A percentile compares a stretch with the other conserved stretches of the same genome.
Evolutionary conservation across 2,329 filamentous ascomycete species (phyloP).

Genomic region (Fusarium neocosmosporiellum): DNA sequence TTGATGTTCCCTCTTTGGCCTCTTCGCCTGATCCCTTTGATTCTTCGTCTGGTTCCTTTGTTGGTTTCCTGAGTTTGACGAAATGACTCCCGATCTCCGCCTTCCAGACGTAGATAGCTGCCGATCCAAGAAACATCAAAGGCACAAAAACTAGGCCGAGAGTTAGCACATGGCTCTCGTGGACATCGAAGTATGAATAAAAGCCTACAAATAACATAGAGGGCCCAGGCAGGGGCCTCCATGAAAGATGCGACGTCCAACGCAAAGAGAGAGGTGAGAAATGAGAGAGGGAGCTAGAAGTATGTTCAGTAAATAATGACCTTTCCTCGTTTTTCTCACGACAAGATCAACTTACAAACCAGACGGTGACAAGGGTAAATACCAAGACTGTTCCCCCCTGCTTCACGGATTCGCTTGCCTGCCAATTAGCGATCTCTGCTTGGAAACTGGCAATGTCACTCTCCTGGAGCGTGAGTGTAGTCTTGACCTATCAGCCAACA

Average conservation of each 20-base stretch:
- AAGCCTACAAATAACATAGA: background rate
- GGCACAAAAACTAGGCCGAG: background rate
- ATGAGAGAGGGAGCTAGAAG: background rate
- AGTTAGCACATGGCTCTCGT: rapidly evolving
- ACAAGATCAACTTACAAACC: background rate
- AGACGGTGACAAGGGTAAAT: background rate
- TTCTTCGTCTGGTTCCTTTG: rapidly evolving
- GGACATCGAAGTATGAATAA: rapidly evolving
- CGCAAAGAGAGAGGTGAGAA: background rate
- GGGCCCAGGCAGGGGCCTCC: background rate
- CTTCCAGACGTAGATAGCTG: background rate
- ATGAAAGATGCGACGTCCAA: background rate
- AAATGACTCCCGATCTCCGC: background rate
- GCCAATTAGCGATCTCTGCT: background rate
- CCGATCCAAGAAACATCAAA: background rate
- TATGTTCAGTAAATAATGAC: background rate
- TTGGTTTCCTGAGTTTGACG: rapidly evolving
- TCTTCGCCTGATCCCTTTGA: rapidly evolving
- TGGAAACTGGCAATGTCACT: background rate
- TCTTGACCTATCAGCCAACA: background rate
- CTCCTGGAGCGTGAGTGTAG: background rate
- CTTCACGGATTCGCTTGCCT: background rate
- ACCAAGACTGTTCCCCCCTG: background rate
- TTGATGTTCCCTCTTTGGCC: background rate
- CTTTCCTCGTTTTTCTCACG: rapidly evolving